Percentiles rank a stretch among this genome's conserved stretches.
Conservation (phyloP, 2,329 filamentous ascomycete genomes). For the Colletotrichum karsti region DNA sequence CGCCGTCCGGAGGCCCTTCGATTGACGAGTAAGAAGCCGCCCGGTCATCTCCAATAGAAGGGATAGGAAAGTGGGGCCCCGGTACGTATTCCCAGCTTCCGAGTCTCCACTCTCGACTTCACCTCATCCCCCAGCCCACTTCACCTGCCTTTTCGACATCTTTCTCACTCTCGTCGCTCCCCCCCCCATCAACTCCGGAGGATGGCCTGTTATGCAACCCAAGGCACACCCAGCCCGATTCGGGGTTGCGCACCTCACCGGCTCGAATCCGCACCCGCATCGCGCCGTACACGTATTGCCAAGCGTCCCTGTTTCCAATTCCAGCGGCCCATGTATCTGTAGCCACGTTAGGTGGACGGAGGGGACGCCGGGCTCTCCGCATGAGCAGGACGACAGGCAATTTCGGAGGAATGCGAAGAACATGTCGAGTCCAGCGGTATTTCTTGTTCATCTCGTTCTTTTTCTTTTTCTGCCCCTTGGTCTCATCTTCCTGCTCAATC, state of each 20-base stretch:
- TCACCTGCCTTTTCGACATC: background rate
- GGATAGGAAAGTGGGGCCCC: background rate
- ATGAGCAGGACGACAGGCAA: too few species aligned
- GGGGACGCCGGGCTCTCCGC: too few species aligned
- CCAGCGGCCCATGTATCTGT: background rate
- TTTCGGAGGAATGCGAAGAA: too few species aligned
- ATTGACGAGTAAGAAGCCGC: background rate
- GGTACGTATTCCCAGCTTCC: background rate
- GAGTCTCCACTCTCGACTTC: slow-evolving; percentile 1
- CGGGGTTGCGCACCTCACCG: background rate
- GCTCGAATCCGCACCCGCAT: background rate
- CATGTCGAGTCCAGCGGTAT: background rate
- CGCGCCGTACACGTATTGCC: background rate
- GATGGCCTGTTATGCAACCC: too few species aligned
- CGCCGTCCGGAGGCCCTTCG: background rate
- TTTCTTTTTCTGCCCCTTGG: slow-evolving; percentile 17
- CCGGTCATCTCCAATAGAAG: background rate
- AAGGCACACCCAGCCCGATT: background rate
- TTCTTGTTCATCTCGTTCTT: slow-evolving; percentile 14
- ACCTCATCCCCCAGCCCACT: slow-evolving; percentile 1
- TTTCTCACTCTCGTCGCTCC: background rate
- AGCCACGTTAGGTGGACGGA: too few species aligned
- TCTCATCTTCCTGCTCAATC: background rate
- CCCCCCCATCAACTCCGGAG: too few species aligned
- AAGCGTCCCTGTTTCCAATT: background rate